These are phyloP conservation scores for Ustilago bromivora DNA, from an alignment of 1,284 basidiomycete genomes.

Conservation along the genomic window DNA sequence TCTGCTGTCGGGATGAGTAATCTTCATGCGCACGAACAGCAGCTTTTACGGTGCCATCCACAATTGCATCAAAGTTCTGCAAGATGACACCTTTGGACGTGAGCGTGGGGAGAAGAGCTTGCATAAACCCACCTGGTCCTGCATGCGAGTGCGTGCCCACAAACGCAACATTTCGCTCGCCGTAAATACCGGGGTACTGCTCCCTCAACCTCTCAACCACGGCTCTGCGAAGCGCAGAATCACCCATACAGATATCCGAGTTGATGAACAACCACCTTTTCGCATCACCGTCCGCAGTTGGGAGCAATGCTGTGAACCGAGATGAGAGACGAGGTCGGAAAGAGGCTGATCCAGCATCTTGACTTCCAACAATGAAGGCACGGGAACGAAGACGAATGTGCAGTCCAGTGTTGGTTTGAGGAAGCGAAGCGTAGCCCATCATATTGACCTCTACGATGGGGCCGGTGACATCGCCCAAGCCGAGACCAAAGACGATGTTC, in stretches of 20 bases:
- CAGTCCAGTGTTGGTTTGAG: constrained; percentile 80
- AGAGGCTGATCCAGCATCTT: constrained; percentile 1
- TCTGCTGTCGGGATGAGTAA: constrained; percentile 65
- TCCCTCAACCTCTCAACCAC: constrained; percentile 76
- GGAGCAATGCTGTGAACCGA: constrained; percentile 30
- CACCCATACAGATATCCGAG: constrained; percentile 76
- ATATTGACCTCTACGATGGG: constrained; percentile 70
- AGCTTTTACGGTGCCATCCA: constrained; percentile 78
- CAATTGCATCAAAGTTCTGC: constrained; percentile 76
- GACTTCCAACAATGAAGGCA: constrained; percentile 78
- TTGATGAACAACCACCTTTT: constrained; percentile 80
- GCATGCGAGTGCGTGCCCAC: constrained; percentile 82
- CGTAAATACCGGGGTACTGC: constrained; percentile 77
- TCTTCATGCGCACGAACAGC: constrained; percentile 78
- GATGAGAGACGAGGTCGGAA: constrained; percentile 7
- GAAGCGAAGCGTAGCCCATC: constrained; percentile 79
- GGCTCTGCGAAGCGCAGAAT: constrained; percentile 79
- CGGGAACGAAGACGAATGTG: constrained; percentile 83
- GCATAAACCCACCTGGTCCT: constrained; percentile 81
- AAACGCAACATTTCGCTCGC: constrained; percentile 79
- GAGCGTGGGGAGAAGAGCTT: constrained; percentile 80
- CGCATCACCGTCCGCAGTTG: constrained; percentile 45
- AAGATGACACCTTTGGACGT: constrained; percentile 80
- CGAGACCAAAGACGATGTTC: constrained; percentile 65
- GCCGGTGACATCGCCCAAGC: constrained; percentile 83